Base-by-base conservation (phyloP, 2,329 filamentous ascomycete genomes). In the Hypoxylon sp. region DNA sequence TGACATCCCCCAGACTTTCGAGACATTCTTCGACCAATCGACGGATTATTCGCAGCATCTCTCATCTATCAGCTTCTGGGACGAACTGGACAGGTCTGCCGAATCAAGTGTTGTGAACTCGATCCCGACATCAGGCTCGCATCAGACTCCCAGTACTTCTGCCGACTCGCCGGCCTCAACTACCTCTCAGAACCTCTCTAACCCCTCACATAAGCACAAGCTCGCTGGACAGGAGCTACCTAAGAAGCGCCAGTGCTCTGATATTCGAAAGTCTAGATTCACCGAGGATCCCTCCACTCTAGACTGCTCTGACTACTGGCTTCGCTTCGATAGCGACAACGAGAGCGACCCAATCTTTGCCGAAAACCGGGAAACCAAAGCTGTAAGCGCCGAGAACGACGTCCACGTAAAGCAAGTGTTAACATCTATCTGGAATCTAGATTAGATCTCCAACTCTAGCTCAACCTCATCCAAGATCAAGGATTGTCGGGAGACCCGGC, bases 241-340 rank as follows among this genome's bases (percentile, higher is more conserved):
- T 6, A 76, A 74, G 69, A 76, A 77, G 68, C 72, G 74, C 50
- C 73, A 75, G 72, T 77, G 75, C 37, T 76, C 76, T 44, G 76
- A 77, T 13, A 74, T 74, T 35, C 74, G 70, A 47, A 75, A 68
- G 61, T 73, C 72, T 47, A 67, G 67, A 58, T 68, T 74, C 47
- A 70, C 72, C 32, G 74, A 75, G 46, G 74, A 78, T 56, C 75
- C 74, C 11, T 77, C 77, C 11, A 70, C 75, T 29, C 73, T 79
- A 52, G 77, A 79, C 70, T 78, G 76, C 66, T 78, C 76, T 51
- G 77, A 79, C 68, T 79, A 79, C 69, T 79, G 77, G 77, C 75
- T 79, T 64, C 77, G 76, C 62, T 79, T 79, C 60, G 77, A 79
- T 29, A 79, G 77, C 53, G 77, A 79, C 65, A 77, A 75, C 74